Percentiles rank a stretch among this genome's conserved stretches.
phyloP scores from a whole-genome alignment of 352 stramenopile species.

The Globisporangium heterothallicum region DNA sequence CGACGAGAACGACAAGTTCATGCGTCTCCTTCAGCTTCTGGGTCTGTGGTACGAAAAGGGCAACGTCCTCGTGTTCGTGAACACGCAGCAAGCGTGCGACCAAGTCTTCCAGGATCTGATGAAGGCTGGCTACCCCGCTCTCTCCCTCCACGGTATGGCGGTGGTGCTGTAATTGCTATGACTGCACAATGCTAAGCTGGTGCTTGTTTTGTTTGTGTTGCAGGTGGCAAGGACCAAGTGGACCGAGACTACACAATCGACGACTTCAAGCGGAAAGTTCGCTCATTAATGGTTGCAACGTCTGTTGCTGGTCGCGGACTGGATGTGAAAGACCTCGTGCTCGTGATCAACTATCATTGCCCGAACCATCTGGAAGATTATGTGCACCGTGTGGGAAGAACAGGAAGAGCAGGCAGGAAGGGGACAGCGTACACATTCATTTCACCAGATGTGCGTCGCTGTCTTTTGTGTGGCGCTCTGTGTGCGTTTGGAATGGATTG shows the following conservation, averaged over 20 bases:
- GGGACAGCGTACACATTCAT: conserved; percentile 99
- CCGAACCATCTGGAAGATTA: conserved; percentile 99
- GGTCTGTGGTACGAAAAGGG: conserved; percentile 96
- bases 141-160: conserved; percentile 93
- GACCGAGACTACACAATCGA: conserved; percentile 98
- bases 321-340: conserved; percentile 96
- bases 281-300: conserved; percentile 93
- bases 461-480: neutral
- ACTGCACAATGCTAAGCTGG: neutral
- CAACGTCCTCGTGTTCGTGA: conserved; percentile 99
- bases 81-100: conserved; percentile 97
- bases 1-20: conserved; percentile 99
- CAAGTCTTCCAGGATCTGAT: conserved; percentile 96
- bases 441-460: conserved; percentile 82
- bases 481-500: neutral
- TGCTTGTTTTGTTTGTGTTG: conserved; percentile 12
- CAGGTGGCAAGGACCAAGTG: conserved; percentile 97
- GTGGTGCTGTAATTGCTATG: neutral
- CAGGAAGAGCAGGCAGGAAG: conserved; percentile 92
- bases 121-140: conserved; percentile 92
- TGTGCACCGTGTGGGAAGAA: conserved; percentile 97
- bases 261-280: conserved; percentile 97
- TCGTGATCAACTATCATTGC: conserved; percentile 99
- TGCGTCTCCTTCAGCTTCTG: conserved; percentile 95
- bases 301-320: conserved; percentile 96